A percentile compares a stretch with the other conserved stretches of the same genome.
These are phyloP conservation scores for Jamesozyma lodderae DNA, from an alignment of 805 yeast genomes.

Conservation along the genomic window DNA sequence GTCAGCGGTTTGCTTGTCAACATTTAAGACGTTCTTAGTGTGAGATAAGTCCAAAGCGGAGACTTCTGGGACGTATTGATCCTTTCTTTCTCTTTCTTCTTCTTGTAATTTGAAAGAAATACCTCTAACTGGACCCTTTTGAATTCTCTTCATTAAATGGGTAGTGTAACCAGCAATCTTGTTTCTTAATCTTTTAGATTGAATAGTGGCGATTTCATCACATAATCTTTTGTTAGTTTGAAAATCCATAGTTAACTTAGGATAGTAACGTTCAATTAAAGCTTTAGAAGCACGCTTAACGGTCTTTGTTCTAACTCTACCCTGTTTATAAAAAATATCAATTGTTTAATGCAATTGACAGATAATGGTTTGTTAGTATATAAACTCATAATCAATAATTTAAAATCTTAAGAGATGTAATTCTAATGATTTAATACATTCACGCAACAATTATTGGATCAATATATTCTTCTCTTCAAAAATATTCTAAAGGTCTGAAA, in stretches of 20 bases:
- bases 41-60: constrained; percentile 98
- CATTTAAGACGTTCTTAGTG: constrained; percentile 93
- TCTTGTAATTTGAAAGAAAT: constrained; percentile 99
- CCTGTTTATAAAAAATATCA: too few species aligned
- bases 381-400: too few species aligned
- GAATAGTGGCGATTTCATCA: constrained; percentile 96
- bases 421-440: too few species aligned
- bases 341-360: too few species aligned
- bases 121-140: constrained; percentile 99
- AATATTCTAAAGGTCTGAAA: too few species aligned
- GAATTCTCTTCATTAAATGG: constrained; percentile 99
- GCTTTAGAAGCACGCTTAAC: constrained; percentile 99
- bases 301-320: constrained; percentile 99
- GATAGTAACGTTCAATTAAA: constrained; percentile 98
- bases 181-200: constrained; percentile 99
- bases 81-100: constrained; percentile 99
- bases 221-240: constrained; percentile 99
- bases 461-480: too few species aligned
- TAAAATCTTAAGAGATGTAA: too few species aligned
- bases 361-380: constrained; percentile 2
- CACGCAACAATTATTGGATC: too few species aligned
- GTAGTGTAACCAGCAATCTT: constrained; percentile 99
- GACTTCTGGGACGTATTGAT: constrained; percentile 99
- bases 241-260: constrained; percentile 98
- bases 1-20: constrained; percentile 94